Evolutionary conservation across 2,329 filamentous ascomycete species (phyloP).

Genomic region (Coniochaeta ligniaria): DNA sequence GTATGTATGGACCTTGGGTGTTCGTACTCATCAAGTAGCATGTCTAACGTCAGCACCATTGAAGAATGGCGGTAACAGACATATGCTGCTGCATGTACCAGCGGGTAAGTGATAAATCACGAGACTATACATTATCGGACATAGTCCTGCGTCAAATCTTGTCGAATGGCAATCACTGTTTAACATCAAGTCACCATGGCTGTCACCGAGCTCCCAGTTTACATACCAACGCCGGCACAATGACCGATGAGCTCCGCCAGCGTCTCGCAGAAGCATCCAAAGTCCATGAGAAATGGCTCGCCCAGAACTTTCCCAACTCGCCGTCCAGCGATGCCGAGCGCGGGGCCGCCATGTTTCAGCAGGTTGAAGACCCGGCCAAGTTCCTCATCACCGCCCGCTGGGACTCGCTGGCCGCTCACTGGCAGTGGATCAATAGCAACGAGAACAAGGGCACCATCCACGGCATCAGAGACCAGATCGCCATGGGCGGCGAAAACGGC

Average conservation of each 20-base stretch:
- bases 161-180: not conserved
- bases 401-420: conserved; percentile 32
- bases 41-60: not conserved
- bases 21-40: no score
- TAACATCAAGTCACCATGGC: conserved; percentile 17
- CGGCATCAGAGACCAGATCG: conserved; percentile 24
- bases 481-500: conserved; percentile 10
- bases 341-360: conserved; percentile 23
- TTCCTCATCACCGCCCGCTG: conserved; percentile 38
- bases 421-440: conserved; percentile 32
- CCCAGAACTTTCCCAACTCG: conserved; percentile 22
- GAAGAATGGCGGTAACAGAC: not conserved
- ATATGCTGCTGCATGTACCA: no score
- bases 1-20: no score
- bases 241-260: conserved; percentile 23
- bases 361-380: conserved; percentile 26
- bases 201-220: conserved; percentile 33
- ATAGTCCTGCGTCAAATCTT: not conserved
- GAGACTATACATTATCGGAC: not conserved
- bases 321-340: conserved; percentile 27
- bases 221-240: conserved; percentile 20
- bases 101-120: no score
- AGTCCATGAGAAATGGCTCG: conserved; percentile 32
- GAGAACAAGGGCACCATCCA: conserved; percentile 30
- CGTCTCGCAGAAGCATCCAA: conserved; percentile 21